Evolutionary conservation across 2,329 filamentous ascomycete genomes (phyloP).

Genomic region (Aureobasidium melanogenum): DNA sequence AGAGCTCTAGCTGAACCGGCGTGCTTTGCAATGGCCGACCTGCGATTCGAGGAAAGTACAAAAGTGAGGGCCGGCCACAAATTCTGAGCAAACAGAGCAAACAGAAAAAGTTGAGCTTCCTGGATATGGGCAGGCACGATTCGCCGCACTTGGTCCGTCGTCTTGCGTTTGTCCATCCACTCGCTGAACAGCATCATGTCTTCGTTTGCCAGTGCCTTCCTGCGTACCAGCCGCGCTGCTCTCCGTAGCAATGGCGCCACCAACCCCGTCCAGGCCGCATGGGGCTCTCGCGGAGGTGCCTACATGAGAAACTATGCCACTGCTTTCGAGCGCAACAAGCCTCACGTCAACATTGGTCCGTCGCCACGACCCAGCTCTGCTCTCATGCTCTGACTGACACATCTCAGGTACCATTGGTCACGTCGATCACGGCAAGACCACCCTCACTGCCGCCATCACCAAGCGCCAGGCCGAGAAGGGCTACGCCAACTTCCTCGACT

Average conservation of each 20-base stretch:
- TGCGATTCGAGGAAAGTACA: not conserved
- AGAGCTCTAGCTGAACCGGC: not conserved
- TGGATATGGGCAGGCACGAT: not conserved
- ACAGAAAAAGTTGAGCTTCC: constrained; percentile 11
- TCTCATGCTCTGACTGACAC: constrained; percentile 67
- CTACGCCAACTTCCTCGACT: constrained; percentile 88
- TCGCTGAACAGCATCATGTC: constrained; percentile 55
- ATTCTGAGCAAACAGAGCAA: constrained; percentile 8
- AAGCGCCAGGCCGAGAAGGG: constrained; percentile 96
- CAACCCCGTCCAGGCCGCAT: constrained; percentile 67
- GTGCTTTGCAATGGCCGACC: not conserved
- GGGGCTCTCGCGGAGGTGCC: constrained; percentile 54
- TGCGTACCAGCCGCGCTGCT: constrained; percentile 72
- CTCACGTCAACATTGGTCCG: constrained; percentile 94
- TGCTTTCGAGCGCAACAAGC: constrained; percentile 80
- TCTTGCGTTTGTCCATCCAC: constrained; percentile 15
- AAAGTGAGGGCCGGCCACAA: not conserved
- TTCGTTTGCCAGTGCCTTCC: constrained; percentile 69
- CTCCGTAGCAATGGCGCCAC: constrained; percentile 57
- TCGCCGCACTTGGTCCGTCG: not conserved
- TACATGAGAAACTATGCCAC: constrained; percentile 54
- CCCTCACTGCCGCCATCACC: constrained; percentile 95
- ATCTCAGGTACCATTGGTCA: constrained; percentile 83
- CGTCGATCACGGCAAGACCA: constrained; percentile 81
- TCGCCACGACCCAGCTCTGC: constrained; percentile 48